Evolutionary conservation across 768 basidiomycete genomes (phyloP).

Genomic region (Galerina marginata): DNA sequence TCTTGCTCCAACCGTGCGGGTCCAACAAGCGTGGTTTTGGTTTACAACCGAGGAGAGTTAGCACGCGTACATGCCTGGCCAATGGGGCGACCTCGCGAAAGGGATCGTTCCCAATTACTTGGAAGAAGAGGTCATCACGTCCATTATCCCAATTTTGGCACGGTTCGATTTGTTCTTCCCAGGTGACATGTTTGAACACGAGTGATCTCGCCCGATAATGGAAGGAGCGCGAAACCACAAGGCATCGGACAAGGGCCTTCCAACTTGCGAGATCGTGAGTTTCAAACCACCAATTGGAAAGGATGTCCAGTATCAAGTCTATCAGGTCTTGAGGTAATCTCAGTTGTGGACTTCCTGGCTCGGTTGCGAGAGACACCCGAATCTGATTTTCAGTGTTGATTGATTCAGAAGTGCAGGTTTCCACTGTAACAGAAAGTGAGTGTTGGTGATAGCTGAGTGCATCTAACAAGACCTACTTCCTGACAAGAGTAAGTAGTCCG

Average conservation of each 20-base stretch:
- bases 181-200: not conserved
- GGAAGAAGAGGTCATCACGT: constrained; percentile 4
- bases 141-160: not conserved
- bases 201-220: not conserved
- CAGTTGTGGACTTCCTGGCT: too few species aligned
- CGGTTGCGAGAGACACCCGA: too few species aligned
- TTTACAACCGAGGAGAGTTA: not conserved
- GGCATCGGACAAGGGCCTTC: constrained; percentile 1
- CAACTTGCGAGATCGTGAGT: not conserved
- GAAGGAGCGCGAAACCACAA: constrained; percentile 3
- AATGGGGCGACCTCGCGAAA: not conserved
- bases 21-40: not conserved
- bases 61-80: not conserved
- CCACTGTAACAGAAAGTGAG: too few species aligned
- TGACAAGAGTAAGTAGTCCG: too few species aligned
- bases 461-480: too few species aligned
- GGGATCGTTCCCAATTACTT: not conserved
- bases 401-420: too few species aligned
- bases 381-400: too few species aligned
- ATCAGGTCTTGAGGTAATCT: constrained; percentile 2
- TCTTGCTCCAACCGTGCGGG: not conserved
- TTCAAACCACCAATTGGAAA: not conserved
- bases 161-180: not conserved
- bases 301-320: not conserved
- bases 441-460: too few species aligned